Conservation (phyloP, 2,329 filamentous ascomycete genomes). For the Neurospora sp. region DNA sequence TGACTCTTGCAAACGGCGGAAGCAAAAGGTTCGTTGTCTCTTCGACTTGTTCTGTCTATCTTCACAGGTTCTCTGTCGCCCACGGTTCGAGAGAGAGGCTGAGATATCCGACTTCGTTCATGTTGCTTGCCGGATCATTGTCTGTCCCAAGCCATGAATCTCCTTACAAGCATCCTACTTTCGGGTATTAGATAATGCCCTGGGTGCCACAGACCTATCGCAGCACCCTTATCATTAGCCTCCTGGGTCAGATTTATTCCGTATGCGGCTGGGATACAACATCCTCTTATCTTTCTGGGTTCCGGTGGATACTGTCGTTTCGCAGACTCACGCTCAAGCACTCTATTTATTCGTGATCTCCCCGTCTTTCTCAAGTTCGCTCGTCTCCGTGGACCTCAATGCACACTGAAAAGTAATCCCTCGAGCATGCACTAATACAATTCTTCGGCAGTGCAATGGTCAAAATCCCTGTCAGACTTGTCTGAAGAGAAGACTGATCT, state of each 20-base stretch:
- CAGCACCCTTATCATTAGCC: not conserved
- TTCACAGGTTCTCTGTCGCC: not conserved
- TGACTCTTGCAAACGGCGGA: slow-evolving; percentile 54
- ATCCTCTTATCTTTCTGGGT: not conserved
- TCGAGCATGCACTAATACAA: slow-evolving; percentile 4
- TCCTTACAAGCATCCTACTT: not conserved
- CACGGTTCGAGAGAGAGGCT: not conserved
- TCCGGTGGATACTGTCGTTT: not conserved
- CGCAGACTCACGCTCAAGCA: not conserved
- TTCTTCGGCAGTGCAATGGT: slow-evolving; percentile 43
- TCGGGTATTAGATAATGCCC: not conserved
- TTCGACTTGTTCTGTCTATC: slow-evolving; percentile 1
- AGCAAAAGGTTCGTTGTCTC: slow-evolving; percentile 49
- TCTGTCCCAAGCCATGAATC: not conserved
- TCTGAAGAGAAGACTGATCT: slow-evolving; percentile 38
- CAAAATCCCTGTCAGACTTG: slow-evolving; percentile 48
- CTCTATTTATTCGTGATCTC: not conserved
- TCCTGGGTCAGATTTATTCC: not conserved
- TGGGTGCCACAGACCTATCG: not conserved
- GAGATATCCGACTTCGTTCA: not conserved
- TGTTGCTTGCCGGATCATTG: not conserved
- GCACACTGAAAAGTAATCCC: not conserved
- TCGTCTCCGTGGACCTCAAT: not conserved
- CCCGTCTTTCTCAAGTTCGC: not conserved
- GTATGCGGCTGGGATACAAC: not conserved